A percentile compares a stretch with the other conserved stretches of the same genome.
Conservation (phyloP, 2,329 filamentous ascomycete species). For the Ophiostoma montium region DNA sequence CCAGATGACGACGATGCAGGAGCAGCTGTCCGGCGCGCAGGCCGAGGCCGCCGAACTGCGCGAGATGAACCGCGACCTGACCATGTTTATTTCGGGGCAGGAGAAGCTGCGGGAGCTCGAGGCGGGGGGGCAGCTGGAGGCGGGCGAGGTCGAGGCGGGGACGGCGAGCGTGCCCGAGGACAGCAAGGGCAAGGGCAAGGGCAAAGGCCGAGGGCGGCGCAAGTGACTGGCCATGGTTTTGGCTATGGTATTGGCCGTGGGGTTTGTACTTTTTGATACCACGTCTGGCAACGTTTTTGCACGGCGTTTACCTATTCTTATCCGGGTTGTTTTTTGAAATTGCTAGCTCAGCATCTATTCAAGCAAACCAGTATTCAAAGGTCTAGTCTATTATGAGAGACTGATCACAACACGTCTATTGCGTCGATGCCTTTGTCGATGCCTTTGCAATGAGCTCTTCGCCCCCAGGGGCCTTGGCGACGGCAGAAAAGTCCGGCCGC, state of each 20-base stretch:
- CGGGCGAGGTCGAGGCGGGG: conserved; percentile 63
- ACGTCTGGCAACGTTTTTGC: no score
- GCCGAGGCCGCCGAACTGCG: conserved; percentile 57
- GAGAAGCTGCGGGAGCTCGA: conserved; percentile 64
- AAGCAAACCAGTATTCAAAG: no score
- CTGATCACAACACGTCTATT: no score
- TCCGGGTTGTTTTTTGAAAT: not conserved
- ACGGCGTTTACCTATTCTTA: no score
- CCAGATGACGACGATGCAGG: conserved; percentile 43
- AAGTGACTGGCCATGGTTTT: not conserved
- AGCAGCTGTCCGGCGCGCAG: conserved; percentile 42
- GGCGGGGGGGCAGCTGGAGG: conserved; percentile 40
- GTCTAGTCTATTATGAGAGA: no score
- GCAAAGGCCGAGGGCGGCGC: conserved; percentile 9
- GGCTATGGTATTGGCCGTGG: not conserved
- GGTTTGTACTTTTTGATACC: not conserved
- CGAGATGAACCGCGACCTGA: conserved; percentile 77
- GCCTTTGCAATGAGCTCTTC: conserved; percentile 11
- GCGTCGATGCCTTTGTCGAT: no score
- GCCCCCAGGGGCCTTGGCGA: conserved; percentile 26
- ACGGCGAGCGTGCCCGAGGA: conserved; percentile 50
- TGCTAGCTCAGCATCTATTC: no score
- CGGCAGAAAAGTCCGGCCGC: conserved; percentile 38
- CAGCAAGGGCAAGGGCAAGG: conserved; percentile 39
- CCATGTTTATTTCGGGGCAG: conserved; percentile 73